phyloP scores from a whole-genome alignment of 2,329 filamentous ascomycete species.

The Canariomyces notabilis region DNA sequence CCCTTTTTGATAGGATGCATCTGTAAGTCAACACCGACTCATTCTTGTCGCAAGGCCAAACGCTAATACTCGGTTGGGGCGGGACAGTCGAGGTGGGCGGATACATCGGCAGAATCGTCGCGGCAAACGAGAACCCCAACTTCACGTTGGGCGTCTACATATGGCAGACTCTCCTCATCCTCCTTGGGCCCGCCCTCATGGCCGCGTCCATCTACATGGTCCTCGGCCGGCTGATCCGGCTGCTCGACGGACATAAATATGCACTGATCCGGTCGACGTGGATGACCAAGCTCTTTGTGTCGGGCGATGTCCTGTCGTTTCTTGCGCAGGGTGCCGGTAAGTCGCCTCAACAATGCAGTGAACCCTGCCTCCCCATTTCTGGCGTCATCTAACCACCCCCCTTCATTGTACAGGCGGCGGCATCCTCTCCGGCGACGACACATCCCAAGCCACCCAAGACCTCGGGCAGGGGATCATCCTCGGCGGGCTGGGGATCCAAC shows the following conservation, averaged over 20 bases:
- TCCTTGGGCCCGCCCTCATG: conserved; percentile 38
- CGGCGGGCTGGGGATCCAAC: conserved; percentile 44
- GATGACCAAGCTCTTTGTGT: conserved; percentile 48
- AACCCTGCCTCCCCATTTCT: no score
- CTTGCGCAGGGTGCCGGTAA: conserved; percentile 40
- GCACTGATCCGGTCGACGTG: conserved; percentile 39
- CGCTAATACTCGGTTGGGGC: not conserved
- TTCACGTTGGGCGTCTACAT: conserved; percentile 36
- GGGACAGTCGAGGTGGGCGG: conserved; percentile 45
- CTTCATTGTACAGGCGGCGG: conserved; percentile 42
- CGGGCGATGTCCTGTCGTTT: conserved; percentile 45
- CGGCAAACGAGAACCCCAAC: conserved; percentile 36
- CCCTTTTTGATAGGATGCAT: conserved; percentile 47
- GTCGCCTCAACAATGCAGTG: not conserved
- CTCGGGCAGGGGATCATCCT: conserved; percentile 41
- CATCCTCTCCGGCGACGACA: conserved; percentile 29
- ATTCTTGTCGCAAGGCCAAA: not conserved
- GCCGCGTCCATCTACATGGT: conserved; percentile 45
- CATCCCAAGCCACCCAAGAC: conserved; percentile 28
- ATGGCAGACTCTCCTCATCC: conserved; percentile 36
- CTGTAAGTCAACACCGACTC: conserved; percentile 37
- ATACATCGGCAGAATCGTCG: conserved; percentile 45
- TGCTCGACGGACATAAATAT: conserved; percentile 36
- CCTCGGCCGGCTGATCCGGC: conserved; percentile 35
- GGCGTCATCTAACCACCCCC: no score